phyloP scores from a whole-genome alignment of 2,329 filamentous ascomycete species.

The Corniculantispora saksenae region DNA sequence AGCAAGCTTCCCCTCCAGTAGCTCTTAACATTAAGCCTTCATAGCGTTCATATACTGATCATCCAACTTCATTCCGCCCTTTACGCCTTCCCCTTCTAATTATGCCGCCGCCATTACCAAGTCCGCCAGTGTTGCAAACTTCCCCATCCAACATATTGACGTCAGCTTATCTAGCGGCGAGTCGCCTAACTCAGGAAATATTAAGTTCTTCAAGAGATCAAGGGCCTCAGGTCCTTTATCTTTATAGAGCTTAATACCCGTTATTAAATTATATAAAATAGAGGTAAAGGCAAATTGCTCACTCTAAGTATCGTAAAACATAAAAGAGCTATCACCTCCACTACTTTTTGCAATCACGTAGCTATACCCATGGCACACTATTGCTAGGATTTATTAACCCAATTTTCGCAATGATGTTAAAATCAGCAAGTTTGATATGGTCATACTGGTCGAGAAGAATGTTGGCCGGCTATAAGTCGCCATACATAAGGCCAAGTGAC shows the following conservation, averaged over 20 bases:
- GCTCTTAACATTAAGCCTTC: background rate
- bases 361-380: conserved; percentile 13
- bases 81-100: background rate
- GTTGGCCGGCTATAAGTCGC: conserved; percentile 21
- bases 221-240: background rate
- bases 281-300: conserved; percentile 20
- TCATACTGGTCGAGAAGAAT: conserved; percentile 17
- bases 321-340: background rate
- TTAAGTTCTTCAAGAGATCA: background rate
- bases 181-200: background rate
- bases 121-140: background rate
- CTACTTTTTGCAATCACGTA: background rate
- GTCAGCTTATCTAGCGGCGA: background rate
- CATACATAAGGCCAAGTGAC: conserved; percentile 15
- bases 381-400: conserved; percentile 7
- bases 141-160: background rate
- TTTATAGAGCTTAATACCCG: conserved; percentile 18
- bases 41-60: background rate
- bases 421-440: conserved; percentile 22
- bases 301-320: background rate
- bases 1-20: background rate
- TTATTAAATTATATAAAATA: conserved; percentile 12
- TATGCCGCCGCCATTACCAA: background rate
- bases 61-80: background rate
- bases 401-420: conserved; percentile 12